These are phyloP conservation scores for Simmondsia chinensis DNA, from an alignment of 148 eudicot genomes.

Conservation along the genomic window DNA sequence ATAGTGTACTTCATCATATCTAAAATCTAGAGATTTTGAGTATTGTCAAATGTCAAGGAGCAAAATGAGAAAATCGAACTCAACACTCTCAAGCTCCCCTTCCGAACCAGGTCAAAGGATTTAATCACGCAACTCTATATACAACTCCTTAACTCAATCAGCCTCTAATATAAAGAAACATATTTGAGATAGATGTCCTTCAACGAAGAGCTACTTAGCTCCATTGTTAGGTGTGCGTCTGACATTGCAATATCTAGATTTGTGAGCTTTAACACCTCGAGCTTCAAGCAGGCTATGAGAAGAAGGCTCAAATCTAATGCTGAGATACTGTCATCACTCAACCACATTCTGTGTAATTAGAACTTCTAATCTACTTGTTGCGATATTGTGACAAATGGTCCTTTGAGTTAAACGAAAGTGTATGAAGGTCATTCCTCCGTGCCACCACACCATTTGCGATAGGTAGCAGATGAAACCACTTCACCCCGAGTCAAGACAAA, in stretches of 20 bases:
- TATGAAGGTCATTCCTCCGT: slow-evolving; percentile 60
- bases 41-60: slow-evolving; percentile 46
- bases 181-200: slow-evolving; percentile 69
- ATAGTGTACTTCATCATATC: slow-evolving; percentile 53
- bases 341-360: slow-evolving; percentile 69
- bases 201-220: slow-evolving; percentile 49
- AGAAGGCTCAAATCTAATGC: slow-evolving; percentile 78
- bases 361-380: slow-evolving; percentile 49
- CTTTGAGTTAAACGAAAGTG: slow-evolving; percentile 55
- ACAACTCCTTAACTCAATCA: slow-evolving; percentile 69
- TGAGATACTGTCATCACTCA: slow-evolving; percentile 70
- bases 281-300: slow-evolving; percentile 64
- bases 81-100: slow-evolving; percentile 33
- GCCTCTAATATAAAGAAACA: slow-evolving; percentile 71
- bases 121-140: too few relatives aligned
- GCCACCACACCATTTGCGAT: slow-evolving; percentile 81
- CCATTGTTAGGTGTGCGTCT: slow-evolving; percentile 63
- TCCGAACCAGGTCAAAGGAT: slow-evolving; percentile 43
- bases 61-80: slow-evolving; percentile 47
- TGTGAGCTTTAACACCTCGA: slow-evolving; percentile 43
- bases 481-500: slow-evolving; percentile 68
- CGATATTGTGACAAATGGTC: slow-evolving; percentile 50
- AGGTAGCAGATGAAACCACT: slow-evolving; percentile 72
- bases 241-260: slow-evolving; percentile 69
- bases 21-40: slow-evolving; percentile 43